These are phyloP conservation scores for Trebouxia sp. DNA, from an alignment of 139 green algal genomes.

Conservation along the genomic window DNA sequence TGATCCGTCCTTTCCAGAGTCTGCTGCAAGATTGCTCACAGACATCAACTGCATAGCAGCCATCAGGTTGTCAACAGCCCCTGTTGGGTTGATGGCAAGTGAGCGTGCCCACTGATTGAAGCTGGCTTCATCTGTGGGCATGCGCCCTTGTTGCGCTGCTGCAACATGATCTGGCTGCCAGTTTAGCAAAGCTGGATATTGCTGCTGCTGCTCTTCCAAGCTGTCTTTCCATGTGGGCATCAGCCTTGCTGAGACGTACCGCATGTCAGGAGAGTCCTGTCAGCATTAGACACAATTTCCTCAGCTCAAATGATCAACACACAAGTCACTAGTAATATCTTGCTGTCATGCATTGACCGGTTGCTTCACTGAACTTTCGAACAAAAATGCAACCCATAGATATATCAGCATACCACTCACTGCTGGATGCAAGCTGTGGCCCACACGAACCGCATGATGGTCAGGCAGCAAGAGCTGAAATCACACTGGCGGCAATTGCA, in stretches of 20 bases:
- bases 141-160: neutral
- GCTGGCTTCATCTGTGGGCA: conserved; percentile 34
- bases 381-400: no score
- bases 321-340: no score
- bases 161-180: neutral
- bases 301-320: no score
- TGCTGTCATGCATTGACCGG: no score
- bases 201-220: conserved; percentile 38
- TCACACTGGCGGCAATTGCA: no score
- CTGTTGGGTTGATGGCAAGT: conserved; percentile 5
- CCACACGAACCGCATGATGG: no score
- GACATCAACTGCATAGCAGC: conserved; percentile 3
- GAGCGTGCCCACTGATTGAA: conserved; percentile 30
- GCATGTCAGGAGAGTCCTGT: conserved; percentile 40
- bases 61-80: neutral
- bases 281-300: neutral
- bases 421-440: no score
- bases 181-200: conserved; percentile 6
- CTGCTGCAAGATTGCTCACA: neutral
- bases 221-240: conserved; percentile 43
- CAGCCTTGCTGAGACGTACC: conserved; percentile 49
- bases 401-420: no score
- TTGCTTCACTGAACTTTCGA: no score
- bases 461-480: no score
- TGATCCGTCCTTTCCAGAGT: no score